Evolutionary conservation across 805 yeast species (phyloP).

Genomic region (Starmera caribaea): DNA sequence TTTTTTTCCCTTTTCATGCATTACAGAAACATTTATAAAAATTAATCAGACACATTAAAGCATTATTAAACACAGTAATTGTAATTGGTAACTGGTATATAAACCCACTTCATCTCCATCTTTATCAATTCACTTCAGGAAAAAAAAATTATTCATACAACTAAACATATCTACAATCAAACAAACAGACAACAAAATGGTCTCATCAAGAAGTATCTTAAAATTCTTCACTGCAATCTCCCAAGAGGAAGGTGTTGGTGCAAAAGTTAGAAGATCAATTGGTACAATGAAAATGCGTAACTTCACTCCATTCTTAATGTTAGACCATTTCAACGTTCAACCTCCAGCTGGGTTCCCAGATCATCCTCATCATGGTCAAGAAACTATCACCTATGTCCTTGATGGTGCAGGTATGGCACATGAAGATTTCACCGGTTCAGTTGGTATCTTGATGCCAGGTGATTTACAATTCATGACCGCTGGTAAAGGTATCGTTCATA

Average conservation of each 20-base stretch:
- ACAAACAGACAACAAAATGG: slow-evolving; percentile 7
- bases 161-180: not conserved
- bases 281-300: slow-evolving; percentile 61
- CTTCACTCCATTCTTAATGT: slow-evolving; percentile 73
- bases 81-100: not conserved
- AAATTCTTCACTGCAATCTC: slow-evolving; percentile 50
- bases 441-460: slow-evolving; percentile 68
- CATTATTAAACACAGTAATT: too few relatives aligned
- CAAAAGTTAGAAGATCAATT: slow-evolving; percentile 70
- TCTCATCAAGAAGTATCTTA: slow-evolving; percentile 33
- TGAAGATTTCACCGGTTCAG: slow-evolving; percentile 81
- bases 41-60: not conserved
- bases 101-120: not conserved
- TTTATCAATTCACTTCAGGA: not conserved
- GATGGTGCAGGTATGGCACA: slow-evolving; percentile 59
- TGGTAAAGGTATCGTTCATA: slow-evolving; percentile 77
- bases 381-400: slow-evolving; percentile 61
- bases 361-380: slow-evolving; percentile 79
- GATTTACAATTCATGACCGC: slow-evolving; percentile 94
- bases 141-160: not conserved
- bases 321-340: slow-evolving; percentile 64
- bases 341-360: slow-evolving; percentile 73
- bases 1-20: too few relatives aligned
- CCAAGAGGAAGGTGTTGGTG: slow-evolving; percentile 85
- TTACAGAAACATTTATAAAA: not conserved